phyloP scores from a whole-genome alignment of 208 protist species.

The Leishmania mexicana region DNA sequence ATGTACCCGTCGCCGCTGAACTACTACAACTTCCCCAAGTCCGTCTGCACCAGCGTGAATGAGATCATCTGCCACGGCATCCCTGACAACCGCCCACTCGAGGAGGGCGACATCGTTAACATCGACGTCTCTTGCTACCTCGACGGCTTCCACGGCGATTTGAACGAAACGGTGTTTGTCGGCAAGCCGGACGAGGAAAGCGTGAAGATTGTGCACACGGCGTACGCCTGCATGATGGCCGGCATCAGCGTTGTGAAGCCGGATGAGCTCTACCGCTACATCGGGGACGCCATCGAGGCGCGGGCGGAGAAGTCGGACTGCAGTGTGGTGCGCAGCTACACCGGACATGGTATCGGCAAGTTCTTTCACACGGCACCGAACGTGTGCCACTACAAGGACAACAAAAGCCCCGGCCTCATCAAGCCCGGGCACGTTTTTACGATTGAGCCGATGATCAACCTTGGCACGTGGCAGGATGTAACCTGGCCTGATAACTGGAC shows the following conservation, averaged over 20 bases:
- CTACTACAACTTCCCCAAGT: slow-evolving; percentile 99
- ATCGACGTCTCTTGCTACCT: slow-evolving; percentile 98
- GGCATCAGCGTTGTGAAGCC: slow-evolving; percentile 83
- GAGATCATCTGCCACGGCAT: slow-evolving; percentile 97
- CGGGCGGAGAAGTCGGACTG: slow-evolving; percentile 67
- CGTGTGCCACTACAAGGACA: slow-evolving; percentile 93
- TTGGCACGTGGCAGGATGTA: slow-evolving; percentile 90
- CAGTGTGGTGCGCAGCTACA: slow-evolving; percentile 87
- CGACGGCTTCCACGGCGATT: slow-evolving; percentile 92
- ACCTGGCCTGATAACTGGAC: slow-evolving; percentile 98
- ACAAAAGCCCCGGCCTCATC: slow-evolving; percentile 92
- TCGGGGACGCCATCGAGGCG: slow-evolving; percentile 87
- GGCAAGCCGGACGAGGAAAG: slow-evolving; percentile 79
- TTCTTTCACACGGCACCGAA: slow-evolving; percentile 94
- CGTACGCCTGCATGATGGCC: slow-evolving; percentile 84
- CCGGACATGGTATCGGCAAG: slow-evolving; percentile 93
- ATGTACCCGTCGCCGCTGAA: slow-evolving; percentile 99
- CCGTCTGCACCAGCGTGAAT: slow-evolving; percentile 96
- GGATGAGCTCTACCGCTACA: slow-evolving; percentile 80
- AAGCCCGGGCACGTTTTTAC: slow-evolving; percentile 97
- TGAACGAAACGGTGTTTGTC: slow-evolving; percentile 94
- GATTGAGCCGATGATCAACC: slow-evolving; percentile 99
- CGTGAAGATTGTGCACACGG: slow-evolving; percentile 80
- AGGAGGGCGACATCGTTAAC: slow-evolving; percentile 98
- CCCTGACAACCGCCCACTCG: slow-evolving; percentile 93